A percentile compares a stretch with the other conserved stretches of the same genome.
Evolutionary conservation across 345 rosid genomes (phyloP).

Genomic region (Psidium friedrichsthalianum): DNA sequence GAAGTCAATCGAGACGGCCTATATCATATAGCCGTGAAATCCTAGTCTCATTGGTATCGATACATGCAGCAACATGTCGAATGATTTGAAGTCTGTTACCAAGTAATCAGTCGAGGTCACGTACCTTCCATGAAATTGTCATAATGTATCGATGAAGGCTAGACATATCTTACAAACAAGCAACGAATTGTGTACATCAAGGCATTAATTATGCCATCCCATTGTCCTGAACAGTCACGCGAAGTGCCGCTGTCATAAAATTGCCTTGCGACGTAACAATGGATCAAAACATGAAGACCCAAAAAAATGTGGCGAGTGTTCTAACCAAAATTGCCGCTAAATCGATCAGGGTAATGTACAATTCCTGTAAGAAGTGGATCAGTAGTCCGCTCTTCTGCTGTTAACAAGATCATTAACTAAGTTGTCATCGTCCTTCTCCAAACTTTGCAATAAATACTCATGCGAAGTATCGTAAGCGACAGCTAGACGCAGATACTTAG

Average conservation of each 20-base stretch:
- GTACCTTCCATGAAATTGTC: not conserved
- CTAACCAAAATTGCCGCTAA: not conserved
- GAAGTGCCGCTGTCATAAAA: accelerated
- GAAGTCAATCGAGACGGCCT: not conserved
- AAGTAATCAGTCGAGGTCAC: not conserved
- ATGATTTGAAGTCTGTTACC: not conserved
- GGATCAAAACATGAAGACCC: not conserved
- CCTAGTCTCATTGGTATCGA: not conserved
- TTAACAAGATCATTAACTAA: slow-evolving; percentile 23
- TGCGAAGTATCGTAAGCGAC: slow-evolving; percentile 54
- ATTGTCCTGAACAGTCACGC: not conserved
- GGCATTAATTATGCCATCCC: not conserved
- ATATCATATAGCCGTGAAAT: not conserved
- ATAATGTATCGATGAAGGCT: not conserved
- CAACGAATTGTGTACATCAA: not conserved
- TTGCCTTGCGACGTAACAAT: not conserved
- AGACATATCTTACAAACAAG: not conserved
- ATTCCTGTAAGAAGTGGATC: not conserved
- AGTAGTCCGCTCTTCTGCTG: slow-evolving; percentile 44
- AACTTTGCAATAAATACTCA: slow-evolving; percentile 37
- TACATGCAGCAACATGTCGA: not conserved
- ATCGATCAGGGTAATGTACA: not conserved
- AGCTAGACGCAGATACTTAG: slow-evolving; percentile 40
- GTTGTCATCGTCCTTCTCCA: slow-evolving; percentile 41
- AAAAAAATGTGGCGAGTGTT: not conserved